Evolutionary conservation across 2,329 filamentous ascomycete genomes (phyloP), one percentile per base, ranked within the genome.

Genomic region (Ceratocystiopsis minuta): DNA sequence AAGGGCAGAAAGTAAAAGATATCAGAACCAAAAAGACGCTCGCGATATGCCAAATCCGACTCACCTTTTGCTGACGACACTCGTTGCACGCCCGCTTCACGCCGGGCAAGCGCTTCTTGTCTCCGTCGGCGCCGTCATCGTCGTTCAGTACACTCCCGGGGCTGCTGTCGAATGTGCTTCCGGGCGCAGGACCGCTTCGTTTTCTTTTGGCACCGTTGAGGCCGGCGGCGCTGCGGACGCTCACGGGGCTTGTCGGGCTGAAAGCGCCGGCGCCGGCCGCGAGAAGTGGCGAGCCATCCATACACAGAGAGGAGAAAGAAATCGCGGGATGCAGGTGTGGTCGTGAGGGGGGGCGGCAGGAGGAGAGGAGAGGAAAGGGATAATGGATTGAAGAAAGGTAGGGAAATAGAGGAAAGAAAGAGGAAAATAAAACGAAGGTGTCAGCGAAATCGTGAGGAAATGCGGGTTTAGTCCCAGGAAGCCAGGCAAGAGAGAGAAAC

Each of bases 1-100:
- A 28, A 28, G 11, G 24, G 24, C 24, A 28, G 11, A 28, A 10
- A 28, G n/a, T 10, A 28, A 10, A 28, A 28, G 24, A 28, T 10
- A 28, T 2, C 9, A 10, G 24, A 10, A 28, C 20, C 24, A 28
- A 28, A 10, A 28, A 28, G 24, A 28, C 24, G 11, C 24, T 28
- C 7, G 24, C 24, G 24, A 28, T 10, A 28, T n/a, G n/a, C n/a
- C 24, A 10, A 2, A 10, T 6, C 5, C 11, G 56, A 67, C 64
- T 69, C 62, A 84, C 81, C 67, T 88, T 88, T 60, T 88, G 82
- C 61, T 88, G 82, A 47, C 81, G 71, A 56, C 81, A 88, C 59
- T 88, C 81, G 55, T 87, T 87, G 60, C 82, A 88, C 6, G 82
- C 82, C 52, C 83, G 70, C 63, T 88, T 85, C 39, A 80, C 76